Evolutionary conservation across 1,284 basidiomycete species (phyloP).

Genomic region (Naganishia sp.): DNA sequence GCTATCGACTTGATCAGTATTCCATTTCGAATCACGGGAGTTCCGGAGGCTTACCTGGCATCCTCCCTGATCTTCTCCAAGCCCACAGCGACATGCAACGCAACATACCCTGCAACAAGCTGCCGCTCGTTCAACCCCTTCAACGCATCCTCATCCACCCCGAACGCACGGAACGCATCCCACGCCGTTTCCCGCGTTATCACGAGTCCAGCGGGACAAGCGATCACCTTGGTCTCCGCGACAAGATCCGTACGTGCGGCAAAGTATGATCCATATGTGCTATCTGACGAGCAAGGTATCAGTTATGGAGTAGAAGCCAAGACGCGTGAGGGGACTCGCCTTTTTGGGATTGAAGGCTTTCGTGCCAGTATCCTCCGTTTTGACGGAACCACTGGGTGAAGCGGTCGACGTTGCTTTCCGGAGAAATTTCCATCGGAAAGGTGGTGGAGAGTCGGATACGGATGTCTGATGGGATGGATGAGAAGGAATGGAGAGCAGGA

Average conservation of each 20-base stretch:
- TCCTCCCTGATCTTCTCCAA: conserved; percentile 31
- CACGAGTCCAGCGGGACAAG: conserved; percentile 14
- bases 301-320: background rate
- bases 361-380: conserved; percentile 24
- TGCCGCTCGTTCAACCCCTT: conserved; percentile 63
- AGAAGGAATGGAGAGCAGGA: too few species aligned
- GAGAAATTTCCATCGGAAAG: too few species aligned
- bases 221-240: conserved; percentile 18
- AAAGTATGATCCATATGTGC: conserved; percentile 18
- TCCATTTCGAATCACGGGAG: too few species aligned
- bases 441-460: too few species aligned
- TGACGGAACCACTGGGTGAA: conserved; percentile 27
- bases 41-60: conserved; percentile 28
- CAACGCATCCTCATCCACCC: conserved; percentile 6
- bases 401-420: conserved; percentile 1
- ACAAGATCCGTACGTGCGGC: background rate
- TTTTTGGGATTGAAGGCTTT: conserved; percentile 11
- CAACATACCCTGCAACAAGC: conserved; percentile 69
- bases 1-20: conserved; percentile 16
- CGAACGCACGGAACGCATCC: background rate
- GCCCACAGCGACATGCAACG: conserved; percentile 65
- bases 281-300: background rate
- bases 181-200: conserved; percentile 14
- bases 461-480: too few species aligned
- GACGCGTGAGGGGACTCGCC: conserved; percentile 1